These are phyloP conservation scores for Isabelozyma rhagii DNA, from an alignment of 805 yeast genomes.

Conservation along the genomic window DNA sequence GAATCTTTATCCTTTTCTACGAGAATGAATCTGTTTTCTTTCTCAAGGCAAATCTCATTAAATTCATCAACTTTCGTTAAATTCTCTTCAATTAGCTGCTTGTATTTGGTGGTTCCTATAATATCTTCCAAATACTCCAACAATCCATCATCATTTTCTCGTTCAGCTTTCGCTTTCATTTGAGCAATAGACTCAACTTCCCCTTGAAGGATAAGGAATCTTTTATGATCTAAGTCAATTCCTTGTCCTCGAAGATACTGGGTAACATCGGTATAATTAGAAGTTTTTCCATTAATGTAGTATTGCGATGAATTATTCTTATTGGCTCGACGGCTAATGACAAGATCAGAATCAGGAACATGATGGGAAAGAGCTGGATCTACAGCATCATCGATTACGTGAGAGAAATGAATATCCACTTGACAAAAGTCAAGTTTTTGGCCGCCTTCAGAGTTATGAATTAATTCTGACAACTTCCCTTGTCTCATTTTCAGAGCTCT, in stretches of 20 bases:
- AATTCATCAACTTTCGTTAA: slow-evolving; percentile 62
- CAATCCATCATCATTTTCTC: slow-evolving; percentile 87
- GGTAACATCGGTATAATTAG: slow-evolving; percentile 79
- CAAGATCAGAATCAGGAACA: slow-evolving; percentile 53
- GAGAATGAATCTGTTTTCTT: slow-evolving; percentile 72
- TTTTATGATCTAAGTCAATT: slow-evolving; percentile 89
- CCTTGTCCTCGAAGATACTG: slow-evolving; percentile 72
- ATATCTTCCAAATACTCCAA: slow-evolving; percentile 94
- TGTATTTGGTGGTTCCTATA: slow-evolving; percentile 88
- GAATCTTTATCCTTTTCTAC: slow-evolving; percentile 72
- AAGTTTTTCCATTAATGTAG: slow-evolving; percentile 63
- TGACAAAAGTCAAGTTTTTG: slow-evolving; percentile 66
- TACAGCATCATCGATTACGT: slow-evolving; percentile 58
- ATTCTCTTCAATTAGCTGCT: slow-evolving; percentile 67
- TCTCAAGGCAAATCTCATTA: slow-evolving; percentile 78
- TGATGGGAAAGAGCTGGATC: slow-evolving; percentile 25
- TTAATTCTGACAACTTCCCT: slow-evolving; percentile 84
- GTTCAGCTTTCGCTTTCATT: slow-evolving; percentile 97
- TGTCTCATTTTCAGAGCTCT: slow-evolving; percentile 97
- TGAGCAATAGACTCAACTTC: slow-evolving; percentile 98
- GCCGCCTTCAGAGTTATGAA: slow-evolving; percentile 79
- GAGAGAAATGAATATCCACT: slow-evolving; percentile 86
- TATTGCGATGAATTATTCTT: slow-evolving; percentile 76
- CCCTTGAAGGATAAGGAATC: slow-evolving; percentile 93
- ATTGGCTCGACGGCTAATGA: slow-evolving; percentile 78